These are phyloP conservation scores for Zangia roseola DNA, from an alignment of 768 basidiomycete species.

Conservation along the genomic window DNA sequence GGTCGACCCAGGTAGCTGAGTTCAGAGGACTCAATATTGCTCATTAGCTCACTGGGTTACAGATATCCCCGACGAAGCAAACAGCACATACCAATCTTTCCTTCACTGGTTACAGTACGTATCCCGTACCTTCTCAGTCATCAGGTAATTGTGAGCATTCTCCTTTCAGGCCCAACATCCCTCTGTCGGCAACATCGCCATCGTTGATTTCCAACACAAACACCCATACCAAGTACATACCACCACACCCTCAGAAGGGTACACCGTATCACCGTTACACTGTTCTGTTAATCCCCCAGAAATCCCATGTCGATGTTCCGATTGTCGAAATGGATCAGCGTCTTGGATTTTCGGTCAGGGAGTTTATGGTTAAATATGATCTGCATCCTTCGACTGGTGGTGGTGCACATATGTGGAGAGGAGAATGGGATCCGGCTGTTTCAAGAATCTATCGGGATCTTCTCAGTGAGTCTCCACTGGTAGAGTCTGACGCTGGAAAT, in stretches of 20 bases:
- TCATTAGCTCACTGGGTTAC: constrained; percentile 8
- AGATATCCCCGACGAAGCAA: constrained; percentile 83
- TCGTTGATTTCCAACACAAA: constrained; percentile 41
- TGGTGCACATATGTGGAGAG: constrained; percentile 83
- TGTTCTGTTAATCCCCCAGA: constrained; percentile 72
- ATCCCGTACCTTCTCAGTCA: not conserved
- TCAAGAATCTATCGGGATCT: constrained; percentile 62
- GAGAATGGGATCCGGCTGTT: constrained; percentile 69
- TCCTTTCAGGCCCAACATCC: constrained; percentile 69
- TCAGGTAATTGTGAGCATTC: not conserved
- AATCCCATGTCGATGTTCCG: constrained; percentile 45
- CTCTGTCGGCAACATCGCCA: constrained; percentile 59
- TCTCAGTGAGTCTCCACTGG: constrained; percentile 52
- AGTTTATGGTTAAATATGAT: constrained; percentile 55
- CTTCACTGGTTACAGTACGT: constrained; percentile 86
- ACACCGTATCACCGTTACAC: constrained; percentile 91
- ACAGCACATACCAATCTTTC: constrained; percentile 63
- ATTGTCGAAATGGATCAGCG: constrained; percentile 47
- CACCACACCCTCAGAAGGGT: constrained; percentile 90
- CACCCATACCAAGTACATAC: constrained; percentile 73
- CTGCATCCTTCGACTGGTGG: constrained; percentile 58
- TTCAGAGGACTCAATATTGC: constrained; percentile 5
- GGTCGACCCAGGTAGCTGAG: constrained; percentile 74
- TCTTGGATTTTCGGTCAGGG: constrained; percentile 62
- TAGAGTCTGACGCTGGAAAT: not conserved